Evolutionary conservation across 805 yeast genomes (phyloP).

Genomic region (Candida anglica): DNA sequence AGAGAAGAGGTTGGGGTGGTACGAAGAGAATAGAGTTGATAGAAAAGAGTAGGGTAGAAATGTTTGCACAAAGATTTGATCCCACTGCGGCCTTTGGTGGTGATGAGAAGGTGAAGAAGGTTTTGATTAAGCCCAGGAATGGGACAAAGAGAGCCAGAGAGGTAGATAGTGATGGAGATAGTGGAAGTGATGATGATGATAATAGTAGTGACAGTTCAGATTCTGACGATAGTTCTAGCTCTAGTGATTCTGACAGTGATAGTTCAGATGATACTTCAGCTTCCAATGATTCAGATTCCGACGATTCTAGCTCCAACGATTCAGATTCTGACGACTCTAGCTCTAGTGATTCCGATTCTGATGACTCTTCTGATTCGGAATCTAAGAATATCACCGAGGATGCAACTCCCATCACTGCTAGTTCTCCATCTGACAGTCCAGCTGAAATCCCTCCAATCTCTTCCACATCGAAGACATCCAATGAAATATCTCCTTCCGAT

Average conservation of each 20-base stretch:
- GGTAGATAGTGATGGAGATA: constrained; percentile 3
- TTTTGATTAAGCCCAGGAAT: background rate
- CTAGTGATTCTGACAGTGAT: constrained; percentile 10
- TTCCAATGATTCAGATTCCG: constrained; percentile 3
- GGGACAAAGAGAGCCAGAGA: constrained; percentile 7
- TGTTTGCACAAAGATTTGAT: constrained; percentile 68
- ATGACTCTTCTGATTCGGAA: background rate
- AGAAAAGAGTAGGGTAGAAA: constrained; percentile 43
- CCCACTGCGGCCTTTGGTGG: constrained; percentile 32
- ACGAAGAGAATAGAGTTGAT: too few species aligned
- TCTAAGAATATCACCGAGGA: too few species aligned
- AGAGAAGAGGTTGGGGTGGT: too few species aligned
- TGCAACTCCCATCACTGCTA: too few species aligned
- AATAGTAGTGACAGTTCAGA: constrained; percentile 2
- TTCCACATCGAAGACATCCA: too few species aligned
- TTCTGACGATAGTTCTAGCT: constrained; percentile 4
- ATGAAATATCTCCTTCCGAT: too few species aligned
- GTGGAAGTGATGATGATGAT: constrained; percentile 2
- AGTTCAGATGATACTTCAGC: constrained; percentile 13
- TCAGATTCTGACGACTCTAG: too few species aligned
- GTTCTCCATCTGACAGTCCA: too few species aligned
- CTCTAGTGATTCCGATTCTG: background rate
- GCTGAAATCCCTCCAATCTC: too few species aligned
- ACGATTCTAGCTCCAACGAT: background rate
- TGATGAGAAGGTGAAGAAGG: constrained; percentile 4